Evolutionary conservation across 2,329 filamentous ascomycete species (phyloP).

Genomic region (Colletotrichum orchidophilum): DNA sequence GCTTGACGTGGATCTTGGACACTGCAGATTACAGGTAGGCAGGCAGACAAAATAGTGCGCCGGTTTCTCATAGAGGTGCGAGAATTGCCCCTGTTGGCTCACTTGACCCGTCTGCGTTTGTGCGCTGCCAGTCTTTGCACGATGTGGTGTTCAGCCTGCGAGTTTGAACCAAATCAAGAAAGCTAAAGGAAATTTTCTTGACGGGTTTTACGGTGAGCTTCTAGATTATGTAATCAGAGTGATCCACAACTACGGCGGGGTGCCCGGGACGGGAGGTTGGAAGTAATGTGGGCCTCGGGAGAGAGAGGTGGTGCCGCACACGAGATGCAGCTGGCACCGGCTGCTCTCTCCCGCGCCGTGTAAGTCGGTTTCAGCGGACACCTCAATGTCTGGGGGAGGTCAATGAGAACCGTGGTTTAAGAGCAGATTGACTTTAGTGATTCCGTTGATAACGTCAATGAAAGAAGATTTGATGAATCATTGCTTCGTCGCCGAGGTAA

Average conservation of each 20-base stretch:
- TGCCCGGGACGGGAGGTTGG: background rate
- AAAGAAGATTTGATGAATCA: too few relatives aligned
- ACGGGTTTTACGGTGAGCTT: background rate
- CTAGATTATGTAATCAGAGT: background rate
- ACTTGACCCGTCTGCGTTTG: conserved; percentile 3
- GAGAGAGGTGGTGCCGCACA: background rate
- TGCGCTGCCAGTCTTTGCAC: background rate
- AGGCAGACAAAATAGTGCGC: conserved; percentile 13
- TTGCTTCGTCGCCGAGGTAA: too few relatives aligned
- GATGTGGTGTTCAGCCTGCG: background rate
- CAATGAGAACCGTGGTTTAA: too few relatives aligned
- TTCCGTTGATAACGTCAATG: too few relatives aligned
- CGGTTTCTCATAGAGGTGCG: background rate
- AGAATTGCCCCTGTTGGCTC: background rate
- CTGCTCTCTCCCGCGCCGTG: background rate
- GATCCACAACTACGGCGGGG: background rate
- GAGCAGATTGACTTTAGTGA: too few relatives aligned
- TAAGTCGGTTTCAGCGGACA: background rate
- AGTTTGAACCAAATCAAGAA: background rate
- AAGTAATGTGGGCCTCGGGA: background rate
- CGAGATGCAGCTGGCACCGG: background rate
- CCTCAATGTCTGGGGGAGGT: too few relatives aligned
- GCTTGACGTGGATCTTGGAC: background rate
- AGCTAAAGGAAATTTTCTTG: background rate
- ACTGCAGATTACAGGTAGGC: background rate